Base-by-base conservation (phyloP, 2,329 filamentous ascomycete genomes). In the Fusarium sp. region DNA sequence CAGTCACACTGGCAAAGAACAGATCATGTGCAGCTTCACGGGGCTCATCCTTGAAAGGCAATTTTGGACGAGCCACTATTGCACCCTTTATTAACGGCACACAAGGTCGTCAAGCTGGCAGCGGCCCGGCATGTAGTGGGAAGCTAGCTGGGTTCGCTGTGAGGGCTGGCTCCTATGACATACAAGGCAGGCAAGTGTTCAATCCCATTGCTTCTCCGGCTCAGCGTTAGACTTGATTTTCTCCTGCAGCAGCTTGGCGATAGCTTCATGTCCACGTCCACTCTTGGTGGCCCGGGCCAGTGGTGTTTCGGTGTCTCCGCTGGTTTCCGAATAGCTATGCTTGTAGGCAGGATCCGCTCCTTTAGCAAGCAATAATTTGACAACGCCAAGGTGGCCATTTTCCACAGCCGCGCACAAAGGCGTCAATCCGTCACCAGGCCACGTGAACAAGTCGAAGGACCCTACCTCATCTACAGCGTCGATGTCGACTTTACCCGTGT, bases 111-210 rank as follows among this genome's bases (percentile, higher is more conserved):
- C n/a, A 40, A 40, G 38, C 9, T 4, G 9, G 20, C 9, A 40
- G n/a, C 5, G 38, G 5, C n/a, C 16, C 10, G 3, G 11, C 4
- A n/a, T 38, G 36, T 20, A 1, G 13, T 42, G 11, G 22, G 6
- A 42, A 42, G 10, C 3, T 22, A 6, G 6, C 9, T 6, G 36
- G 18, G 10, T 40, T 40, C 36, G 2, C 36, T n/a, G n/a, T n/a
- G 10, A n/a, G n/a, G 0, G 8, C 16, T 38, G 10, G 0, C 38
- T 42, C 6, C n/a, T 11, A 2, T 13, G 5, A n/a, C 10, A 7
- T 42, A 14, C 11, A 42, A 20, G 3, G 4, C 10, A 42, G 38
- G n/a, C 13, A 20, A 42, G 7, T 13, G 3, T 13, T 42, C 11
- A 42, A 45, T 45, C 13, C 2, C 13, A 8, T 16, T 25, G 2